Conservation (phyloP, 208 protist genomes). For the Acanthamoeba royreba region DNA sequence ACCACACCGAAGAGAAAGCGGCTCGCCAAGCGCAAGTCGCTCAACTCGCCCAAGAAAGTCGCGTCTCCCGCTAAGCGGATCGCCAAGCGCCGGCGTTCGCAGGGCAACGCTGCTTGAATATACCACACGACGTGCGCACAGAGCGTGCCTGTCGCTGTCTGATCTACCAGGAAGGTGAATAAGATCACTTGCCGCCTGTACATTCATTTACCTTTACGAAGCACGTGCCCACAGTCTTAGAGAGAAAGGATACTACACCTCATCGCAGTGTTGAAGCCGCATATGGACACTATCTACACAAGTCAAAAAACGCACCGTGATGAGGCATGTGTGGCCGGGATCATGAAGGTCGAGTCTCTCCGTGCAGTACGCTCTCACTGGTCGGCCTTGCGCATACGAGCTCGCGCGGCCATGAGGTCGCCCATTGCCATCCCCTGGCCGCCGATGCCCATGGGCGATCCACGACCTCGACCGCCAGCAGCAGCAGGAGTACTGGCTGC, state of each 20-base stretch:
- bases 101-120: not conserved
- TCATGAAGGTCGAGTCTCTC: too few species aligned
- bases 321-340: too few species aligned
- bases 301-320: too few species aligned
- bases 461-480: not conserved
- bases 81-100: not conserved
- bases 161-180: too few species aligned
- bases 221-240: too few species aligned
- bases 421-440: not conserved
- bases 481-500: not conserved
- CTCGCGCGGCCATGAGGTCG: not conserved
- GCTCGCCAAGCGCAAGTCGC: not conserved
- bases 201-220: too few species aligned
- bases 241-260: too few species aligned
- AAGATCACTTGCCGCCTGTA: too few species aligned
- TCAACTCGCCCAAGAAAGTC: constrained; percentile 35
- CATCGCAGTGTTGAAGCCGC: too few species aligned
- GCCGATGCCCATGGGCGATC: not conserved
- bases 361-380: not conserved
- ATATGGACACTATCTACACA: too few species aligned
- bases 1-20: not conserved
- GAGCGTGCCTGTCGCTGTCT: too few species aligned
- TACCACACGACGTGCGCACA: too few species aligned
- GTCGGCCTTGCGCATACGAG: not conserved
- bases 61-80: not conserved